These are phyloP conservation scores for Glycine latifolia DNA, from an alignment of 306 rosid species.

Conservation along the genomic window DNA sequence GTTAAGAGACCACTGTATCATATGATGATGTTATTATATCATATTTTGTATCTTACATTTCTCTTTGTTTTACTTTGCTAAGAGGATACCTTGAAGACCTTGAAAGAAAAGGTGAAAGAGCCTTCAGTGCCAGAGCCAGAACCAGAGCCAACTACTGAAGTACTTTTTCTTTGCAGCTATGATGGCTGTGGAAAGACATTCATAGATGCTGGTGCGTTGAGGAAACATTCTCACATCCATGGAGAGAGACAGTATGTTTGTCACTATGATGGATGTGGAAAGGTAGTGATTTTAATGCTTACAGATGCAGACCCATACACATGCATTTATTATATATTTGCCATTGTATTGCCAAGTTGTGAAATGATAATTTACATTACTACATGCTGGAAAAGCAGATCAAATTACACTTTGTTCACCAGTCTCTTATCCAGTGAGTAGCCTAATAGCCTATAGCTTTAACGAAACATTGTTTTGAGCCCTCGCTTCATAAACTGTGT, in stretches of 20 bases:
- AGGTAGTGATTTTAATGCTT: conserved; percentile 60
- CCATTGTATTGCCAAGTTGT: not conserved
- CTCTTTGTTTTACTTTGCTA: conserved; percentile 42
- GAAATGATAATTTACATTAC: not conserved
- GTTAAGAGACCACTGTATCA: not conserved
- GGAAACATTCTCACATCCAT: conserved; percentile 97
- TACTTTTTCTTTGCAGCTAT: conserved; percentile 96
- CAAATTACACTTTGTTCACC: conserved; percentile 7
- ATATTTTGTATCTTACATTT: conserved; percentile 42
- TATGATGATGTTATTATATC: conserved; percentile 18
- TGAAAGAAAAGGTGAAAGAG: conserved; percentile 77
- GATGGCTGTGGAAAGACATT: conserved; percentile 97
- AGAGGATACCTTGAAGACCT: conserved; percentile 76
- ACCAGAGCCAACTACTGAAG: conserved; percentile 98
- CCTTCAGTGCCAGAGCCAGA: conserved; percentile 82
- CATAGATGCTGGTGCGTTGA: conserved; percentile 96
- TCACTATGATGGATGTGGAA: conserved; percentile 92
- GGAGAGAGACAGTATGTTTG: conserved; percentile 95
- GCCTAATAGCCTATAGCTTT: not conserved
- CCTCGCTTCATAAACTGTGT: not conserved
- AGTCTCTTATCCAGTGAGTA: not conserved
- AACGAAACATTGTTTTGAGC: not conserved
- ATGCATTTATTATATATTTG: not conserved
- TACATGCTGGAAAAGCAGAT: conserved; percentile 26
- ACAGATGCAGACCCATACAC: not conserved